Conservation (phyloP, 2,329 filamentous ascomycete genomes). For the Sporothrix pallida region DNA sequence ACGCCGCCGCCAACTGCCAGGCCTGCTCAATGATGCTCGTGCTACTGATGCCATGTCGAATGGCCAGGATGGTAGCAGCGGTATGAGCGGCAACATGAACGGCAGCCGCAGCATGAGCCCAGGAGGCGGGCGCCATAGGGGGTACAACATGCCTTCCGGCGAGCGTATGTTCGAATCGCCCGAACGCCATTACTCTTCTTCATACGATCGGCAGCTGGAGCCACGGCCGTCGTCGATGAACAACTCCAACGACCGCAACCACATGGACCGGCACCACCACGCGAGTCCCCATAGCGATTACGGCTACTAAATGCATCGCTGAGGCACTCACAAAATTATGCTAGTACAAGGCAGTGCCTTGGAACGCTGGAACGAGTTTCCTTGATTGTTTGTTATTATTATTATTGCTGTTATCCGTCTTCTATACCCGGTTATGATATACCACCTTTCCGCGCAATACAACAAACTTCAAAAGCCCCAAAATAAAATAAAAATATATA, state of each 20-base stretch:
- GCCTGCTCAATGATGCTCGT: conserved; percentile 59
- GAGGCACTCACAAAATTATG: too few relatives aligned
- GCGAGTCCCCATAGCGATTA: conserved; percentile 54
- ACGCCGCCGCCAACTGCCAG: conserved; percentile 67
- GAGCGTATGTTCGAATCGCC: conserved; percentile 26
- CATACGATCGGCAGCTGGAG: background rate
- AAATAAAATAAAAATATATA: too few relatives aligned
- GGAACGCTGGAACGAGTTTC: too few relatives aligned
- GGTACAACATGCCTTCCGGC: background rate
- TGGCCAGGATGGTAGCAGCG: background rate
- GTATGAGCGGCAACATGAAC: conserved; percentile 51
- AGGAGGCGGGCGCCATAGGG: background rate
- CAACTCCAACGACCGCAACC: conserved; percentile 44
- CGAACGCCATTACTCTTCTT: background rate
- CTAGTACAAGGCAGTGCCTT: too few relatives aligned
- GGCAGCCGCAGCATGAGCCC: conserved; percentile 41
- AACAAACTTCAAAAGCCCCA: too few relatives aligned
- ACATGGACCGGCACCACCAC: conserved; percentile 40
- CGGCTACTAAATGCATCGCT: conserved; percentile 44
- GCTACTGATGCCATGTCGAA: conserved; percentile 4
- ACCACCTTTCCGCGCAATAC: too few relatives aligned
- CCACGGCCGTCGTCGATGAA: conserved; percentile 3
- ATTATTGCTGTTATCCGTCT: background rate
- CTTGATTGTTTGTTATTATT: too few relatives aligned
- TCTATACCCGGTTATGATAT: background rate